These are phyloP conservation scores for Ploettnerulaceae sp. DNA, from an alignment of 2,329 filamentous ascomycete genomes.

Conservation along the genomic window DNA sequence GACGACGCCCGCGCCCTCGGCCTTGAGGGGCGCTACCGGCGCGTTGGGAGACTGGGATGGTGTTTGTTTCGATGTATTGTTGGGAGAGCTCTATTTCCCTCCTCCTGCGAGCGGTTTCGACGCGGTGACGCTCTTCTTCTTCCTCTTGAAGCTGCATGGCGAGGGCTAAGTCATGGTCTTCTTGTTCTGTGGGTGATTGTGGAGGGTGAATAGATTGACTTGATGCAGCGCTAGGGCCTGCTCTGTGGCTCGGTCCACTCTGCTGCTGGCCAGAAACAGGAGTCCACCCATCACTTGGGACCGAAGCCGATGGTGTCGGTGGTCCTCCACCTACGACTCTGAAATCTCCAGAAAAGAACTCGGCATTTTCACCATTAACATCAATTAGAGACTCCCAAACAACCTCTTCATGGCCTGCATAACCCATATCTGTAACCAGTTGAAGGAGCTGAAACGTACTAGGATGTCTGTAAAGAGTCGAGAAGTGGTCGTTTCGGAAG, in stretches of 20 bases:
- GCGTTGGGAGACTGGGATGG: slow-evolving; percentile 27
- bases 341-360: slow-evolving; percentile 89
- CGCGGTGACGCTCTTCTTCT: slow-evolving; percentile 73
- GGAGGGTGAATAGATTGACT: slow-evolving; percentile 11
- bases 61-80: slow-evolving; percentile 55
- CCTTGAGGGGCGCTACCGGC: slow-evolving; percentile 22
- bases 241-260: not conserved
- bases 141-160: slow-evolving; percentile 92
- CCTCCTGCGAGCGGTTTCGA: slow-evolving; percentile 54
- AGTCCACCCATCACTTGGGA: slow-evolving; percentile 21
- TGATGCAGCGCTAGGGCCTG: slow-evolving; percentile 8
- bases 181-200: slow-evolving; percentile 50
- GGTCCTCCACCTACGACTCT: slow-evolving; percentile 64
- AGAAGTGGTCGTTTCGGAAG: slow-evolving; percentile 97
- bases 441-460: slow-evolving; percentile 70
- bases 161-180: slow-evolving; percentile 80
- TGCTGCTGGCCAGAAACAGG: slow-evolving; percentile 17
- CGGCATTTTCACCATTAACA: slow-evolving; percentile 74
- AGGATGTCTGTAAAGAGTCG: slow-evolving; percentile 86
- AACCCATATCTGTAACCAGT: slow-evolving; percentile 89
- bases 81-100: slow-evolving; percentile 66
- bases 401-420: slow-evolving; percentile 79
- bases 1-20: slow-evolving; percentile 7
- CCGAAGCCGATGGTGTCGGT: slow-evolving; percentile 9
- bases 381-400: slow-evolving; percentile 95